Conservation (phyloP, 139 green algal species). For the Chlamydomonas sp. region DNA sequence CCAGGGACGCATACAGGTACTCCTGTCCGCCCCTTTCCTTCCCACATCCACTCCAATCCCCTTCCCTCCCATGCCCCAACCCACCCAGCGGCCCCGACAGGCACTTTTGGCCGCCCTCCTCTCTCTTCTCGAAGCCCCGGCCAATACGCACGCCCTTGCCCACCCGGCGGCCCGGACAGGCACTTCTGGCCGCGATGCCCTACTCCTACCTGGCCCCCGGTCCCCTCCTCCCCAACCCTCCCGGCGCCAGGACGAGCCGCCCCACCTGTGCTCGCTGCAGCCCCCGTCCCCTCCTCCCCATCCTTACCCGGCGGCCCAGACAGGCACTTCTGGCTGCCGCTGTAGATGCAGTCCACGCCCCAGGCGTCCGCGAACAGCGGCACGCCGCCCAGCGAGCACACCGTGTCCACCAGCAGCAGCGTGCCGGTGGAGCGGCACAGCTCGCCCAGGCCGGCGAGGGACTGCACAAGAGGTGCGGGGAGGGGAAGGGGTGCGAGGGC, state of each 20-base stretch:
- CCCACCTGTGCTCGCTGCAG: no score
- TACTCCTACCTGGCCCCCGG: no score
- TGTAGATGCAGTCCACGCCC: slow-evolving; percentile 91
- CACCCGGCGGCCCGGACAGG: slow-evolving; percentile 81
- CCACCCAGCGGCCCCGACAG: neutral
- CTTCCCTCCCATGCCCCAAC: no score
- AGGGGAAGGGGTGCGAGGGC: neutral
- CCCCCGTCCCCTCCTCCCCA: no score
- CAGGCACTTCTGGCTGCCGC: slow-evolving; percentile 91
- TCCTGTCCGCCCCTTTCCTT: no score
- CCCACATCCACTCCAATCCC: no score
- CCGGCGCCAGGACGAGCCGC: no score
- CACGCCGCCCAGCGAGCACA: slow-evolving; percentile 78
- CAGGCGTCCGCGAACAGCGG: slow-evolving; percentile 67
- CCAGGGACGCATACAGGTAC: no score
- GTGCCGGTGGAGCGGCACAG: slow-evolving; percentile 81
- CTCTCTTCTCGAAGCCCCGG: no score
- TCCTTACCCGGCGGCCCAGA: slow-evolving; percentile 75
- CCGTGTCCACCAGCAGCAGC: slow-evolving; percentile 95
- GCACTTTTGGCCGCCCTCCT: neutral
- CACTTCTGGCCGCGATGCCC: slow-evolving; percentile 93
- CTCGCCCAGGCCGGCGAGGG: slow-evolving; percentile 80
- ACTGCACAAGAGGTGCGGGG: slow-evolving; percentile 5
- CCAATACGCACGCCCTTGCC: no score
- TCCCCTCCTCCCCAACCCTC: no score